Evolutionary conservation across 1,284 basidiomycete species (phyloP).

Genomic region (Singerocomus inundabilis): DNA sequence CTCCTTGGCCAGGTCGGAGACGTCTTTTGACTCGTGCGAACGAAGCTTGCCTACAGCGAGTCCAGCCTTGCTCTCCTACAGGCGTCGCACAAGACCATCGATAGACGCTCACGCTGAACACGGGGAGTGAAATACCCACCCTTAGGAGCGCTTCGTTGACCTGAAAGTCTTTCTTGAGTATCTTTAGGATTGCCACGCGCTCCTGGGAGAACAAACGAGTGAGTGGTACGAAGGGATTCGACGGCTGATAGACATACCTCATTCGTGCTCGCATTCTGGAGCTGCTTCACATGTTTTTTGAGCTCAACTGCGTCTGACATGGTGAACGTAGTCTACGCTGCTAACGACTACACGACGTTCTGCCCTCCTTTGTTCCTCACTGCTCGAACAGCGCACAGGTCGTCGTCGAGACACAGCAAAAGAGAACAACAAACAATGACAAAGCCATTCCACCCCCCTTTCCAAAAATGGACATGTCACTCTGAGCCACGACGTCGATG

Average conservation of each 20-base stretch:
- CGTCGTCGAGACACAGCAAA: not conserved
- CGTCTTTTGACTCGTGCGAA: conserved; percentile 65
- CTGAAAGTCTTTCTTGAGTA: conserved; percentile 75
- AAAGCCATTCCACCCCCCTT: conserved; percentile 10
- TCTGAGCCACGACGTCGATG: conserved; percentile 31
- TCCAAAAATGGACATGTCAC: conserved; percentile 13
- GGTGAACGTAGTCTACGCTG: conserved; percentile 17
- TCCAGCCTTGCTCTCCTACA: conserved; percentile 87
- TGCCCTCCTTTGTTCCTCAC: not conserved
- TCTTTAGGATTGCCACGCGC: conserved; percentile 63
- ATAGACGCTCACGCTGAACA: conserved; percentile 15
- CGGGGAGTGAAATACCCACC: conserved; percentile 53
- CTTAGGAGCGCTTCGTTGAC: conserved; percentile 87
- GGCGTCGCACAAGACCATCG: conserved; percentile 2
- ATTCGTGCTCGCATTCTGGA: conserved; percentile 59
- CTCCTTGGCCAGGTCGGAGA: conserved; percentile 87
- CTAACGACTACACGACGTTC: conserved; percentile 16
- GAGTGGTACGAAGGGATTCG: conserved; percentile 6
- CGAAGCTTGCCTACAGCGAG: conserved; percentile 91
- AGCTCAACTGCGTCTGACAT: conserved; percentile 56
- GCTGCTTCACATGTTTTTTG: conserved; percentile 76
- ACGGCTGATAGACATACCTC: conserved; percentile 49
- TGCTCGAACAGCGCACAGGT: not conserved
- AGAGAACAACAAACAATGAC: conserved; percentile 24
- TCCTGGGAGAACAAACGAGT: conserved; percentile 52